phyloP scores from a whole-genome alignment of 2,329 filamentous ascomycete genomes.

The Phialophora chinensis region DNA sequence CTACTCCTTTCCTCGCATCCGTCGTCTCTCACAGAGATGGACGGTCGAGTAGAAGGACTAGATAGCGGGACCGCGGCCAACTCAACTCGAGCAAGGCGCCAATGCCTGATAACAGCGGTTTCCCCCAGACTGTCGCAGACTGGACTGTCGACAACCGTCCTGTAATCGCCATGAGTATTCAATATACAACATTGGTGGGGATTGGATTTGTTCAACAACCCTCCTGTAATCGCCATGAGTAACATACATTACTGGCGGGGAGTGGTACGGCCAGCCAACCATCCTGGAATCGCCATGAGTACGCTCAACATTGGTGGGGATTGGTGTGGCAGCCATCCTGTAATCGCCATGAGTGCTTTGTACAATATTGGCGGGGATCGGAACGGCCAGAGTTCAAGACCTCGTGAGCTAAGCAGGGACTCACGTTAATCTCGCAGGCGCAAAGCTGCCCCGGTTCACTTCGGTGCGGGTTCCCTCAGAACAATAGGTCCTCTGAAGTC shows the following conservation, averaged over 20 bases:
- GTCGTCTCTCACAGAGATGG: constrained; percentile 11
- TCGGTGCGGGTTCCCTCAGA: constrained; percentile 10
- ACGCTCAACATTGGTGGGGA: neutral
- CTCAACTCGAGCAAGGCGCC: constrained; percentile 11
- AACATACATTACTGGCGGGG: constrained; percentile 2
- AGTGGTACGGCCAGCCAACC: constrained; percentile 9
- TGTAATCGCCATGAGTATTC: constrained; percentile 8
- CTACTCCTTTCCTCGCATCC: neutral
- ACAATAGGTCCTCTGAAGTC: constrained; percentile 10
- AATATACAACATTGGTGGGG: constrained; percentile 7
- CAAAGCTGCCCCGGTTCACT: constrained; percentile 5
- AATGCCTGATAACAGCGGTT: constrained; percentile 17
- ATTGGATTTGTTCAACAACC: constrained; percentile 4
- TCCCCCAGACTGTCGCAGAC: constrained; percentile 17
- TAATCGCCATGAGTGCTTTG: constrained; percentile 5
- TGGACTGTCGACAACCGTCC: constrained; percentile 10
- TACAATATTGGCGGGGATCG: constrained; percentile 7
- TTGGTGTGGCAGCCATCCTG: constrained; percentile 6
- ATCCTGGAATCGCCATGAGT: constrained; percentile 9
- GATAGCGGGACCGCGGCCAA: constrained; percentile 19
- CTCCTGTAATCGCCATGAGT: constrained; percentile 8
- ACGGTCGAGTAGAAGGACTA: constrained; percentile 1
- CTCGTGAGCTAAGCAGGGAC: constrained; percentile 10
- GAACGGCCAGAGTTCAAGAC: constrained; percentile 7
- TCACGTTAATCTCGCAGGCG: constrained; percentile 9